Base-by-base conservation (phyloP, 1,284 basidiomycete species). In the Cystobasidiaceae sp. region DNA sequence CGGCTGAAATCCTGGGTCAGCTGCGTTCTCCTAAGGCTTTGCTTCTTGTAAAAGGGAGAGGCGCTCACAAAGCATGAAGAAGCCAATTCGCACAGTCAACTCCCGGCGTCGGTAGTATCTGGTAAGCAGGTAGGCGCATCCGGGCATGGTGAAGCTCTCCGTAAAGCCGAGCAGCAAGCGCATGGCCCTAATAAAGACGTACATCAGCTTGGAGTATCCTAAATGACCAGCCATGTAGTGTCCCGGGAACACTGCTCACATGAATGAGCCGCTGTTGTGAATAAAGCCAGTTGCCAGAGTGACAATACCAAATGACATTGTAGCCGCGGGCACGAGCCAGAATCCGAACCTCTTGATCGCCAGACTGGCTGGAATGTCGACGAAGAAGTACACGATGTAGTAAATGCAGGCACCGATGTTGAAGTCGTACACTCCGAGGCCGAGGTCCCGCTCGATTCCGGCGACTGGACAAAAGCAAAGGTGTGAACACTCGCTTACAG, bases 91-190 rank as follows among this genome's bases (percentile, higher is more conserved):
- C 3, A 63, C 68, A 3, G 70, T 68, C 27, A 72, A 46, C 56
- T 72, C 71, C 11, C 67, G 54, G 4, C 71, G 67, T 6, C 68
- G 61, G 60, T 72, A 72, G 52, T 71, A 72, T 64, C 71, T 55
- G 0, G 73, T 72, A 23, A 75, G 68, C 60, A 72, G 66, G 60
- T 73, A 74, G 23, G 72, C 69, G 30, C 73, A 69, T 4, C 74
- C 74, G 3, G 74, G 74, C 44, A 75, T 70, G 13, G 72, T 70
- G 50, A 71, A 72, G 5, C 70, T 62, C 45, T 75, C 74, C 13
- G 67, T 70, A 15, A 68, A 41, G 4, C 71, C 69, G 4, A 75
- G 70, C 0, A 73, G 61, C 44, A 69, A 68, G 15, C 74, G 70
- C 1, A 75, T 68, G 8, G 58, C 61, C 46, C 54, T 56, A 33